Evolutionary conservation across 257 asterid species (phyloP).

Genomic region (Nicotiana undulata): DNA sequence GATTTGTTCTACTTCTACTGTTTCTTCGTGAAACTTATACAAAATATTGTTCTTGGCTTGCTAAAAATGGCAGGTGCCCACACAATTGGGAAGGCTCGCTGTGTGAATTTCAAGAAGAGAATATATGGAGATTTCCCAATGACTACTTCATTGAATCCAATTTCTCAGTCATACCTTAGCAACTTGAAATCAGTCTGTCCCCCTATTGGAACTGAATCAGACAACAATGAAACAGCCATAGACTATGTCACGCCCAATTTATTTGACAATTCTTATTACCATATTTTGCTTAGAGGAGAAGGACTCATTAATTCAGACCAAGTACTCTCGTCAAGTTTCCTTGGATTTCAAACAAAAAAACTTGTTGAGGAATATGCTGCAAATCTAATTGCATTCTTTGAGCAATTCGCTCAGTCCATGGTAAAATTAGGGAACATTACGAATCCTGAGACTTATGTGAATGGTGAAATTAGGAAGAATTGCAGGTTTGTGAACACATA

Average conservation of each 20-base stretch:
- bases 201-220: slow-evolving; percentile 28
- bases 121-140: slow-evolving; percentile 53
- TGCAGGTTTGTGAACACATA: slow-evolving; percentile 76
- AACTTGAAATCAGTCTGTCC: slow-evolving; percentile 53
- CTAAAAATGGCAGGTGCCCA: slow-evolving; percentile 54
- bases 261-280: slow-evolving; percentile 74
- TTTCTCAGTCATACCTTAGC: slow-evolving; percentile 34
- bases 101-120: slow-evolving; percentile 63
- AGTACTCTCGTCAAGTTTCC: slow-evolving; percentile 57
- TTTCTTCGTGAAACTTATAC: not conserved
- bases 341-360: slow-evolving; percentile 49
- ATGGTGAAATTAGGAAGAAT: slow-evolving; percentile 76
- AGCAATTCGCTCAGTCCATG: slow-evolving; percentile 76
- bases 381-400: slow-evolving; percentile 53
- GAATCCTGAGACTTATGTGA: slow-evolving; percentile 40
- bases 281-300: slow-evolving; percentile 47
- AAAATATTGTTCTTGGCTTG: not conserved
- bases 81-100: slow-evolving; percentile 82
- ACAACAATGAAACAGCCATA: slow-evolving; percentile 63
- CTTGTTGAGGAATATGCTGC: slow-evolving; percentile 59
- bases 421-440: slow-evolving; percentile 72
- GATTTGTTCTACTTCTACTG: too few species aligned
- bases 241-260: slow-evolving; percentile 55
- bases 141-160: slow-evolving; percentile 36
- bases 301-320: slow-evolving; percentile 80